Conservation (phyloP, 441 rosid genomes). For the Metrosideros polymorpha region DNA sequence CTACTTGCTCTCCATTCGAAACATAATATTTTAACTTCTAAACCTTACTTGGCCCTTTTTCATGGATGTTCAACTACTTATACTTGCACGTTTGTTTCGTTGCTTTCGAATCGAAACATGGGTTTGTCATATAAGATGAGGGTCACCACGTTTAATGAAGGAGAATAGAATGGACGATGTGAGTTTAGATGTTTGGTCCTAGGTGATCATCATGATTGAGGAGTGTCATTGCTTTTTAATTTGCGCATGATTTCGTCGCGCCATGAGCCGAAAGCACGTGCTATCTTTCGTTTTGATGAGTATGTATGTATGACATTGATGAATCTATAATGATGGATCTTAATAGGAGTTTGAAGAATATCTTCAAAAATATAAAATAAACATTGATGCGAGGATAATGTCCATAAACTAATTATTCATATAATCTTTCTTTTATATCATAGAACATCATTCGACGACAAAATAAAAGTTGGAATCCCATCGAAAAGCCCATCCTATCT, state of each 20-base stretch:
- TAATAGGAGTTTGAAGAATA: neutral
- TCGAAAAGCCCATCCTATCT: too few relatives aligned
- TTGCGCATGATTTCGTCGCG: too few relatives aligned
- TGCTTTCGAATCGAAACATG: neutral
- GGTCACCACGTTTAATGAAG: neutral
- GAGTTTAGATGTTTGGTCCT: neutral
- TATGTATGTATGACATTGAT: accelerated
- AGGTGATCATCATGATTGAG: neutral
- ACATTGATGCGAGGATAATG: neutral
- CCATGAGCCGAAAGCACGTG: neutral
- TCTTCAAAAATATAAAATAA: too few relatives aligned
- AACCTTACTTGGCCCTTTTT: too few relatives aligned
- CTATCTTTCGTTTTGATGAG: neutral
- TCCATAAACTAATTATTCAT: neutral
- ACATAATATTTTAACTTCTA: too few relatives aligned
- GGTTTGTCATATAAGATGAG: neutral
- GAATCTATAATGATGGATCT: neutral
- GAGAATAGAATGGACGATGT: neutral
- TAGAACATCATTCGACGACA: neutral
- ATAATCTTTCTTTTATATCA: neutral
- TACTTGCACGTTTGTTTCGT: neutral
- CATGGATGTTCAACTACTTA: too few relatives aligned
- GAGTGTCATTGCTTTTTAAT: too few relatives aligned
- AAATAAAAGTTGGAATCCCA: neutral
- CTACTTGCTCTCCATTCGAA: too few relatives aligned